These are phyloP conservation scores for Cercospora sojina DNA, from an alignment of 2,329 filamentous ascomycete genomes.

Conservation along the genomic window DNA sequence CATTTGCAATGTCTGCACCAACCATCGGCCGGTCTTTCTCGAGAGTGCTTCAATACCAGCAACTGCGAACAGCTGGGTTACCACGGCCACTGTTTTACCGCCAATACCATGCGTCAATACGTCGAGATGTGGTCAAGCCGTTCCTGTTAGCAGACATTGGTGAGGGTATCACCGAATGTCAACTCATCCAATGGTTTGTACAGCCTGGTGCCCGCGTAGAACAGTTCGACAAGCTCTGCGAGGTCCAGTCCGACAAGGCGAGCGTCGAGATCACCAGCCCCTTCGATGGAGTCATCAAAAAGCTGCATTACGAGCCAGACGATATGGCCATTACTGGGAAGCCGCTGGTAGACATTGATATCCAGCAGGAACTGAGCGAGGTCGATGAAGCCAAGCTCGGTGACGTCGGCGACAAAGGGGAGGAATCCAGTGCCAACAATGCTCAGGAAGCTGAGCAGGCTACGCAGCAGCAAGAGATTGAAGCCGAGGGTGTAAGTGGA, in stretches of 20 bases:
- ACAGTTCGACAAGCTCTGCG: conserved; percentile 96
- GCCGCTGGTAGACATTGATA: conserved; percentile 92
- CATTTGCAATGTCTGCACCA: conserved; percentile 4
- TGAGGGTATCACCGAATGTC: conserved; percentile 95
- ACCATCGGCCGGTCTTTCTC: conserved; percentile 9
- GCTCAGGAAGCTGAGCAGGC: conserved; percentile 15
- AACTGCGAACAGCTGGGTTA: conserved; percentile 10
- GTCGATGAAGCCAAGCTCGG: conserved; percentile 53
- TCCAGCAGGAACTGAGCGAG: conserved; percentile 70
- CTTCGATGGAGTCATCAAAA: conserved; percentile 94
- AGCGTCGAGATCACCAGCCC: conserved; percentile 79
- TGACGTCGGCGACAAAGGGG: conserved; percentile 33
- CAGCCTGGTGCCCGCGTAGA: conserved; percentile 92
- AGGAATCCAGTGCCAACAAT: conserved; percentile 15
- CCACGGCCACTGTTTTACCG: conserved; percentile 27
- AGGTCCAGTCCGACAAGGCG: conserved; percentile 98
- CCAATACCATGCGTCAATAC: conserved; percentile 33
- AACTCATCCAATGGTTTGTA: conserved; percentile 99
- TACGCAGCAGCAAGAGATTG: conserved; percentile 22
- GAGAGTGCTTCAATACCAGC: conserved; percentile 16
- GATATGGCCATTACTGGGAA: conserved; percentile 94
- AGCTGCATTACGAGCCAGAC: conserved; percentile 89
- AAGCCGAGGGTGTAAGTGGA: conserved; percentile 21
- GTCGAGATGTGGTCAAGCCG: conserved; percentile 63
- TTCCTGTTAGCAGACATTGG: conserved; percentile 83